A percentile compares a stretch with the other conserved stretches of the same genome.
These are phyloP conservation scores for Globisporangium abappressorium DNA, from an alignment of 352 stramenopile genomes.

Conservation along the genomic window DNA sequence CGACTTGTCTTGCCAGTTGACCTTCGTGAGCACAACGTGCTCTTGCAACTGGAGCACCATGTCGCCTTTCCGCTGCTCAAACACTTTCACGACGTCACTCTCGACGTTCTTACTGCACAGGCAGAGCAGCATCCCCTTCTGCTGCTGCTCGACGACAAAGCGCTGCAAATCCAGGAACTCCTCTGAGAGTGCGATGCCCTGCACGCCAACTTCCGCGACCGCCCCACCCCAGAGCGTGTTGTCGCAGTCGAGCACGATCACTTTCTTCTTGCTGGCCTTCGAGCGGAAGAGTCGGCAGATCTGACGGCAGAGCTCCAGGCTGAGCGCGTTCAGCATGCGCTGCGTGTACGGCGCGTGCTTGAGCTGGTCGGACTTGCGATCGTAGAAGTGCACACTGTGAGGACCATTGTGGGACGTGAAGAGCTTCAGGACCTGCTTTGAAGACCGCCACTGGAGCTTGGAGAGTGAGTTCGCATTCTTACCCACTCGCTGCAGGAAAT, in stretches of 20 bases:
- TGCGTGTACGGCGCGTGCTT: conserved; percentile 68
- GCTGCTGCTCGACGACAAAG: conserved; percentile 49
- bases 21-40: conserved; percentile 44
- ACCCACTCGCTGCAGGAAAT: conserved; percentile 19
- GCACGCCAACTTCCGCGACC: conserved; percentile 50
- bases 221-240: conserved; percentile 73
- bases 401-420: conserved; percentile 27
- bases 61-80: conserved; percentile 35
- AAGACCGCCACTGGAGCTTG: conserved; percentile 22
- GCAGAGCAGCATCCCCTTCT: conserved; percentile 48
- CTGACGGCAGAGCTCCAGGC: conserved; percentile 42
- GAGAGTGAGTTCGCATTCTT: conserved; percentile 10
- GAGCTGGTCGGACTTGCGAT: conserved; percentile 43
- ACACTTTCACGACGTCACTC: conserved; percentile 48
- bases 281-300: conserved; percentile 43
- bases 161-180: conserved; percentile 54
- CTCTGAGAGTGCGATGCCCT: conserved; percentile 33
- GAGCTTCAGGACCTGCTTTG: conserved; percentile 22
- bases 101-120: conserved; percentile 72
- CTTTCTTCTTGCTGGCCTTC: conserved; percentile 39
- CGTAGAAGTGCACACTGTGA: conserved; percentile 22
- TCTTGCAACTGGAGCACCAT: conserved; percentile 50
- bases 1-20: conserved; percentile 67
- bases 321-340: conserved; percentile 52
- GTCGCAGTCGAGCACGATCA: conserved; percentile 77